Conservation (phyloP, 805 yeast genomes). For the Cyberlindnera petersonii region DNA sequence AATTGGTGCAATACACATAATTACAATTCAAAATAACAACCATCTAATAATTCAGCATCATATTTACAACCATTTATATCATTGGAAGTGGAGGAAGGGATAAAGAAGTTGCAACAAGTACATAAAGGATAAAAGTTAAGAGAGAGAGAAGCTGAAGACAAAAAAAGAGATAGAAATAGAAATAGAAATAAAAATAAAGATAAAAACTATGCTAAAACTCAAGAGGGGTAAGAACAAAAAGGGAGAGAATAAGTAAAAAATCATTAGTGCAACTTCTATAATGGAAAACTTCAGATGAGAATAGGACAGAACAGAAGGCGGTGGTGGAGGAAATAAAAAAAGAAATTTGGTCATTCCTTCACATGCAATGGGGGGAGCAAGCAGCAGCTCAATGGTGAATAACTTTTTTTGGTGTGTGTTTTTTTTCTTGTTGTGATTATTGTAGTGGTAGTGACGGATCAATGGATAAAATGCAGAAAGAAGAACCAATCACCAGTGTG, state of each 20-base stretch:
- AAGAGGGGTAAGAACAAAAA: background rate
- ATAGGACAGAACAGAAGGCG: background rate
- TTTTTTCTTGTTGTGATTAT: no score
- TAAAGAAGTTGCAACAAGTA: no score
- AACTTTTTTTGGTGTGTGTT: no score
- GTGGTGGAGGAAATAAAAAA: background rate
- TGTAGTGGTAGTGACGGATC: background rate
- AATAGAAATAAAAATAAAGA: background rate
- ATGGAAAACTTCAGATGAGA: background rate
- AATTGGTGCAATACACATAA: no score
- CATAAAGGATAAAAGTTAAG: no score
- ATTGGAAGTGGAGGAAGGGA: no score
- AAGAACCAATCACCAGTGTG: slow-evolving; percentile 16
- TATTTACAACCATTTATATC: no score
- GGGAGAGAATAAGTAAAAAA: background rate
- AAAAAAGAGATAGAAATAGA: no score
- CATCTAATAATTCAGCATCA: no score
- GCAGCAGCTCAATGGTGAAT: slow-evolving; percentile 1
- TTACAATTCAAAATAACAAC: no score
- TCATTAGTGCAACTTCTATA: slow-evolving; percentile 6
- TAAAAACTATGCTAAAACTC: slow-evolving; percentile 1
- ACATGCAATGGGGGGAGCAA: slow-evolving; percentile 6
- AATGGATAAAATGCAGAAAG: background rate
- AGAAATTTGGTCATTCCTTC: background rate
- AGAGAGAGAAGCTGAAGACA: no score